phyloP scores from a whole-genome alignment of 2,329 filamentous ascomycete species.

The Trichoderma aggressivum region DNA sequence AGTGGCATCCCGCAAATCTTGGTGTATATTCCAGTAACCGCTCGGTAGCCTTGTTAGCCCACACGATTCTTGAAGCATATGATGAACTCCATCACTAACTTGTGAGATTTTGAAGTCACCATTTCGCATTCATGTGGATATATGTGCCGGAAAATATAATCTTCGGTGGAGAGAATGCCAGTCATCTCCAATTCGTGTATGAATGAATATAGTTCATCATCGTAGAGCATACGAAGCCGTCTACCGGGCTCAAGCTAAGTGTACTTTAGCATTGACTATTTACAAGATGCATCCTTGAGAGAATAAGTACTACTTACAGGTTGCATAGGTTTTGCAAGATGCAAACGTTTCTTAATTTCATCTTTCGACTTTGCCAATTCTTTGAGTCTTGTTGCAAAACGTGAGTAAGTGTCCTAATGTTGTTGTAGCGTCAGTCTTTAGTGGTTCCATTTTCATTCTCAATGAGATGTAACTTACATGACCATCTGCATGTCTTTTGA shows the following conservation, averaged over 20 bases:
- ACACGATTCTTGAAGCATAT: not conserved
- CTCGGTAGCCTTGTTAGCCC: not conserved
- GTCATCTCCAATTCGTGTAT: not conserved
- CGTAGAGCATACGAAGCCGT: not conserved
- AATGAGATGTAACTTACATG: not conserved
- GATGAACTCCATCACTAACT: not conserved
- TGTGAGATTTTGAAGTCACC: not conserved
- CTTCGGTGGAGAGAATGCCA: not conserved
- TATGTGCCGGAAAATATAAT: not conserved
- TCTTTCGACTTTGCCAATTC: not conserved
- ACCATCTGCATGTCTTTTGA: not conserved
- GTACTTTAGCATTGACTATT: not conserved
- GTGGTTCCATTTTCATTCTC: not conserved
- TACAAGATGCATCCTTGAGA: not conserved
- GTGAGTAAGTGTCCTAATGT: not conserved
- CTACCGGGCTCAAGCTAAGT: not conserved
- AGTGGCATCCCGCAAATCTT: not conserved
- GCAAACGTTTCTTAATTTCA: not conserved
- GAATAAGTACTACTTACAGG: not conserved
- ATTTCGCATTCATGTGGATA: not conserved
- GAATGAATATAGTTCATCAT: not conserved
- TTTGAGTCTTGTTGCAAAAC: not conserved
- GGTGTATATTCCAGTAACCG: not conserved
- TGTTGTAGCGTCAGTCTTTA: not conserved
- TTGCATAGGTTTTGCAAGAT: not conserved